Evolutionary conservation across 352 stramenopile genomes (phyloP).

Genomic region (Hyaloperonospora arabidopsidis): DNA sequence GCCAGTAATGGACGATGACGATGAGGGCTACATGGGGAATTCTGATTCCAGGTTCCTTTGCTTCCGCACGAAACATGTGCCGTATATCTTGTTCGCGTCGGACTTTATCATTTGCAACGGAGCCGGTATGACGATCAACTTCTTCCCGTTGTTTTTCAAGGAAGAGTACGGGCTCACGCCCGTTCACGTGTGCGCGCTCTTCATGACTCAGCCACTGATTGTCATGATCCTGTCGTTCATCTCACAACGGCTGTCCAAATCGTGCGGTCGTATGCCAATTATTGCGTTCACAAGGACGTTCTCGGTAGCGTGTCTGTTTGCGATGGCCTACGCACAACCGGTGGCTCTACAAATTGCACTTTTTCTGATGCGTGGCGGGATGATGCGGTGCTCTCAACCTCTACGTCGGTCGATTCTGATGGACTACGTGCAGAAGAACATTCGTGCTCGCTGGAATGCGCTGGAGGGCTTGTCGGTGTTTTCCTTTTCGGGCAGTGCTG

Average conservation of each 20-base stretch:
- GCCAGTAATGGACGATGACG: background rate
- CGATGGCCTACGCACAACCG: conserved; percentile 53
- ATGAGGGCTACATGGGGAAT: conserved; percentile 1
- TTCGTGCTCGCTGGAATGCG: conserved; percentile 42
- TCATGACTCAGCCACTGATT: conserved; percentile 1
- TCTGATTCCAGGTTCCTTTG: background rate
- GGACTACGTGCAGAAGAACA: conserved; percentile 68
- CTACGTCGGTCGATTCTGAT: conserved; percentile 71
- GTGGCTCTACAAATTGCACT: conserved; percentile 52
- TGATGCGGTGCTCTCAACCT: conserved; percentile 81
- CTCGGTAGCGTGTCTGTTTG: conserved; percentile 54
- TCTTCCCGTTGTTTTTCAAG: conserved; percentile 1
- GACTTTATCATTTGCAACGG: conserved; percentile 3
- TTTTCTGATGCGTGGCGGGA: conserved; percentile 69
- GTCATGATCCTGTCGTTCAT: conserved; percentile 5
- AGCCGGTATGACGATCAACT: conserved; percentile 1
- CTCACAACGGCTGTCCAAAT: conserved; percentile 43
- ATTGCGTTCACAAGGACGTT: conserved; percentile 56
- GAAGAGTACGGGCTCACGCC: conserved; percentile 1
- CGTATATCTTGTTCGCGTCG: background rate
- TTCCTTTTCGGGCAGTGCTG: conserved; percentile 53
- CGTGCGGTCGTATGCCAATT: conserved; percentile 60
- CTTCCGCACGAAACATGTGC: conserved; percentile 2
- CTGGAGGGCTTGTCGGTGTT: conserved; percentile 58
- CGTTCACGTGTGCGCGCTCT: background rate